These are phyloP conservation scores for Hypoxylon lienhwacheense DNA, from an alignment of 495 filamentous ascomycete genomes.

Conservation along the genomic window DNA sequence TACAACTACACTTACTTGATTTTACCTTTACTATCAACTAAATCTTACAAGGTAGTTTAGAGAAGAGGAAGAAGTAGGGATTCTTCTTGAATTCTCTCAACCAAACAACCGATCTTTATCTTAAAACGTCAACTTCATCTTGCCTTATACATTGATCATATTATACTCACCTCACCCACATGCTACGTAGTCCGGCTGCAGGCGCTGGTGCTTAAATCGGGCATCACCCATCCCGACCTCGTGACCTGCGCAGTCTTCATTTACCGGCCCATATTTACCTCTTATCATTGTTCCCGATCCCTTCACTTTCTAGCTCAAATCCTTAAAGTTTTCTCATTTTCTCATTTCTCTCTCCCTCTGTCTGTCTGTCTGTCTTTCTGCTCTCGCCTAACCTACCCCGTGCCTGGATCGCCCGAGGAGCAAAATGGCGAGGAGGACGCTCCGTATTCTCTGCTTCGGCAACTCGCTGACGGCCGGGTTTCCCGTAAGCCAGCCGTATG, in stretches of 20 bases:
- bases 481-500: constrained; percentile 56
- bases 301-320: too few species aligned
- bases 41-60: too few species aligned
- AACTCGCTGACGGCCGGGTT: constrained; percentile 64
- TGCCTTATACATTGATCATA: not conserved
- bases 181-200: constrained; percentile 1
- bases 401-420: not conserved
- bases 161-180: not conserved
- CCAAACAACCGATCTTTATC: too few species aligned
- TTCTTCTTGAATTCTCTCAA: too few species aligned
- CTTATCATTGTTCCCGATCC: too few species aligned
- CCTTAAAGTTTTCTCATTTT: too few species aligned
- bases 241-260: constrained; percentile 1
- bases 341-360: too few species aligned
- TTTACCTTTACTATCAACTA: too few species aligned
- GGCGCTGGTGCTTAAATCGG: constrained; percentile 10
- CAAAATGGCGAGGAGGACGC: constrained; percentile 21
- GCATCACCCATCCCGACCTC: constrained; percentile 7
- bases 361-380: too few species aligned
- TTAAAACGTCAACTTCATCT: not conserved
- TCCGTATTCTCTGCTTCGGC: constrained; percentile 65
- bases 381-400: not conserved
- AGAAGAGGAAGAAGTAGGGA: too few species aligned
- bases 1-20: too few species aligned
- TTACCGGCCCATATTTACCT: not conserved